Evolutionary conservation across 306 rosid genomes (phyloP), one percentile per base, ranked within the genome.

Genomic region (Cucumis cinereus): DNA sequence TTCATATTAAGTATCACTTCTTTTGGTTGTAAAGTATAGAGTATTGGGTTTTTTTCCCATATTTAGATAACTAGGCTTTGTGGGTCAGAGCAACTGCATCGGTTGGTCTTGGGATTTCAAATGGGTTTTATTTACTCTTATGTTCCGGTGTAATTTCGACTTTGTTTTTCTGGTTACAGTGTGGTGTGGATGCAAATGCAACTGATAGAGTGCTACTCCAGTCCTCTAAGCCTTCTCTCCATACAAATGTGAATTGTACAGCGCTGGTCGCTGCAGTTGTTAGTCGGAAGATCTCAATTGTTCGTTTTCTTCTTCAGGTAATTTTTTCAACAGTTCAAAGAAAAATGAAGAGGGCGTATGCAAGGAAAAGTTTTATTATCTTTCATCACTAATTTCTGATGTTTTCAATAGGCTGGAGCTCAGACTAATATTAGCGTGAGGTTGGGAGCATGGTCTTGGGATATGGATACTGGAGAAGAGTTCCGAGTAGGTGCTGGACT

Each of bases 391-490:
- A 41, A 43, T 13, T 10, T 33, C 36, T 68, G 55, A 68, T 43
- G 74, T 43, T 43, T 68, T 68, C 74, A 68, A 43, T 68, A 93
- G 98, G 86, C 79, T 78, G 94, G 89, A 59, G 91, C 84, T 38
- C 83, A 77, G 77, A 73, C 80, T 36, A 91, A 90, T 83, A 74
- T 71, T 5, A 72, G 74, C 64, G 94, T 90, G 53, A 86, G 82
- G 80, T 86, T 93, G 67, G 97, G 98, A 83, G 96, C 97, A 41
- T 93, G 98, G 98, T 88, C 91, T 38, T 93, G 98, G 97, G 98
- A 93, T 84, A 81, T 73, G 74, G 78, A 85, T 38, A 90, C 94
- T 0, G 98, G 94, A 50, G 97, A 93, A 82, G 98, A 93, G 80
- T 80, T 87, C 63, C 96, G 98, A 7, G 98, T 91, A 10, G 98